Base-by-base conservation (phyloP, 2,329 filamentous ascomycete genomes). In the Cladosporium austrohemisphaericum region DNA sequence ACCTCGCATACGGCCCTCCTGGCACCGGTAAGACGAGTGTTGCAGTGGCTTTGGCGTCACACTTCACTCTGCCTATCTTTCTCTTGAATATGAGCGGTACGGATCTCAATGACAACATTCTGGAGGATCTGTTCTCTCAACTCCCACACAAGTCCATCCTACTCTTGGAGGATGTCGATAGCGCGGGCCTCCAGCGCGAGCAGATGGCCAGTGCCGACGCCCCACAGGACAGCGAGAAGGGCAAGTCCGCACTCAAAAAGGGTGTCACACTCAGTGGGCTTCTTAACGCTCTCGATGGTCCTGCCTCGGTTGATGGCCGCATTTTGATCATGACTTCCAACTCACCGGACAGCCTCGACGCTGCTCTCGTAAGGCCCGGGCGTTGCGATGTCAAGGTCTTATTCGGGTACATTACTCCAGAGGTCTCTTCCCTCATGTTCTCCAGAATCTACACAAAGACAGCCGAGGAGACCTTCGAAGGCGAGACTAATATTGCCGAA, bases 21-120 rank as follows among this genome's bases (percentile, higher is more conserved):
- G 93, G 93, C 66, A 95, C 90, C 8, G 91, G 91, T 65, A 96
- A 96, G 78, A 96, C 91, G 9, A 94, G 95, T 87, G 73, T 95
- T 64, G 91, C 97, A 67, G 98, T 97, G 77, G 93, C 93, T 16
- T 93, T 98, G 26, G 93, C 93, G 7, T 11, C 14, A 16, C 38
- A 41, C 38, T 41, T 41, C 25, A 41, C 28, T 4, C 26, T 41
- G 14, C 38, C 38, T 3, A 28, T 41, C 38, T 41, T 29, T 13
- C 16, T 41, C 18, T 19, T 41, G 14, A 41, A 31, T 9, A 23
- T 41, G 9, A 18, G 22, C 3, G 91, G 95, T 68, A 74, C 96
- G 63, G 90, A 95, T 3, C 90, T 97, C 72, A 18, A 28, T 23
- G 38, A 41, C 16, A 31, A 28, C 10, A 11, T 11, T 5, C 14